Evolutionary conservation across 495 filamentous ascomycete genomes (phyloP).

Genomic region (Pyronema domesticum): DNA sequence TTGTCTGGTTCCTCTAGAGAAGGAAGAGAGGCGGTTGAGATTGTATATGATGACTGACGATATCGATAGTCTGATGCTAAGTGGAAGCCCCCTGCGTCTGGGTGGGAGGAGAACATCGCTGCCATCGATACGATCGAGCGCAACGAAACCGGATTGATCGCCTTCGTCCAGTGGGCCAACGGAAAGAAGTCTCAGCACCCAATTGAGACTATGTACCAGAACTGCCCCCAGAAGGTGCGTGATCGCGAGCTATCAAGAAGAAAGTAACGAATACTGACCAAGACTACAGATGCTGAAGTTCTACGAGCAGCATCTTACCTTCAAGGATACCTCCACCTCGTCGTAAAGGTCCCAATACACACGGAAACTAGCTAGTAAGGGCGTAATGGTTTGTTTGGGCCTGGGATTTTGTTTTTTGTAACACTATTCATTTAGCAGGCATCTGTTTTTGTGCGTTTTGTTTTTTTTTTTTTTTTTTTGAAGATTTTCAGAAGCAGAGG

Average conservation of each 20-base stretch:
- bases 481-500: no score
- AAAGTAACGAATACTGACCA: constrained; percentile 3
- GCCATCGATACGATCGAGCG: constrained; percentile 40
- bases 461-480: no score
- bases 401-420: no score
- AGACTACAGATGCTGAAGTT: constrained; percentile 38
- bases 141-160: constrained; percentile 26
- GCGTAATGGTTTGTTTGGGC: no score
- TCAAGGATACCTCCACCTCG: constrained; percentile 20
- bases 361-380: neutral
- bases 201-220: constrained; percentile 36
- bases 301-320: constrained; percentile 38
- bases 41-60: constrained; percentile 32
- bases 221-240: constrained; percentile 42
- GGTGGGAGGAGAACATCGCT: constrained; percentile 40
- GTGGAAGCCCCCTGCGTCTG: constrained; percentile 38
- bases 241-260: neutral
- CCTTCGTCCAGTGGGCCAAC: constrained; percentile 22
- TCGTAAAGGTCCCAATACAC: neutral
- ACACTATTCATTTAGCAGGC: no score
- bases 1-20: no score
- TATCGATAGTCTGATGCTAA: constrained; percentile 14
- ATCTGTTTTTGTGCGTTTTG: no score
- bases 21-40: neutral
- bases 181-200: constrained; percentile 43